Evolutionary conservation across 73 alveolate species (phyloP).

Genomic region (Stentor coeruleus): DNA sequence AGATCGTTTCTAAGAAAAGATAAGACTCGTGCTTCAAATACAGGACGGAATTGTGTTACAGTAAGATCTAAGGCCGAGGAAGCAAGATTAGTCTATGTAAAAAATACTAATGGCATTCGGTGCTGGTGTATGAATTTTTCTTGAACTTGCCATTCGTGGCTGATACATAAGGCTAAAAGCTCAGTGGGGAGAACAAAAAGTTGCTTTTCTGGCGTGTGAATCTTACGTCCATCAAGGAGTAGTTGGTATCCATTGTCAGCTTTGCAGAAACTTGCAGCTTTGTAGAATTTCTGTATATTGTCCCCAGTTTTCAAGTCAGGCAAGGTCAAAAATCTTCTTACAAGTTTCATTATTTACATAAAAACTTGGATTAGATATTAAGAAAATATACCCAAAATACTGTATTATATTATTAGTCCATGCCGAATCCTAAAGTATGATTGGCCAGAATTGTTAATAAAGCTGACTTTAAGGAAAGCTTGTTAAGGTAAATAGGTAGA

Average conservation of each 20-base stretch:
- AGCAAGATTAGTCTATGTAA: not conserved
- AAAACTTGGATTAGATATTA: too few relatives aligned
- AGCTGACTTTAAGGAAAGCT: too few relatives aligned
- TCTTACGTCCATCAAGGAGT: not conserved
- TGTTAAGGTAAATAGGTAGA: conserved; percentile 63
- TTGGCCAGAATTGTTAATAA: too few relatives aligned
- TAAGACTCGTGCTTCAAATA: not conserved
- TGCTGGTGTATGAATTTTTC: not conserved
- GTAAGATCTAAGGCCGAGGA: not conserved
- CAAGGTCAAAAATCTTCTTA: not conserved
- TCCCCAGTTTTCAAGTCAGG: conserved; percentile 25
- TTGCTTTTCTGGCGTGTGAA: conserved; percentile 1
- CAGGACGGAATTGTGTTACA: not conserved
- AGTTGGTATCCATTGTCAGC: conserved; percentile 8
- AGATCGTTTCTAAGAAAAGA: not conserved
- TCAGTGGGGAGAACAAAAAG: not conserved
- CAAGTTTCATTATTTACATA: not conserved
- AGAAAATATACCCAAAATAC: too few relatives aligned
- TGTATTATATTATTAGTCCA: too few relatives aligned
- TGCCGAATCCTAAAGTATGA: too few relatives aligned
- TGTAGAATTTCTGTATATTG: conserved; percentile 14
- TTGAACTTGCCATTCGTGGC: conserved; percentile 7
- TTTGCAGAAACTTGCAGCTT: not conserved
- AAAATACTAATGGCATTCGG: conserved; percentile 22
- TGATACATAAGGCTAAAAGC: conserved; percentile 22